These are phyloP conservation scores for Penicillium crustosum DNA, from an alignment of 2,329 filamentous ascomycete genomes.

Conservation along the genomic window DNA sequence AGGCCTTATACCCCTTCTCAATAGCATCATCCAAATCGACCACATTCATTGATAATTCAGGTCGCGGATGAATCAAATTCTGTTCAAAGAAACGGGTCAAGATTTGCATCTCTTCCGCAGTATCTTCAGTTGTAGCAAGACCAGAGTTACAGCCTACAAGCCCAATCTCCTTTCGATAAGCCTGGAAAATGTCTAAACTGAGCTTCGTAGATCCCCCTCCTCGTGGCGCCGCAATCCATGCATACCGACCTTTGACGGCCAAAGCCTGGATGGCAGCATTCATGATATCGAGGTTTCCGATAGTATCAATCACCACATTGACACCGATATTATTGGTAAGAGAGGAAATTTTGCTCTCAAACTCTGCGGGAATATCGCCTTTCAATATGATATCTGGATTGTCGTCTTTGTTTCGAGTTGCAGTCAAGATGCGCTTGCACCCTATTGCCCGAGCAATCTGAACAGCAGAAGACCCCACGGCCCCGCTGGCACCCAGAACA, in stretches of 20 bases:
- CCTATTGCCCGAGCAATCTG: conserved; percentile 27
- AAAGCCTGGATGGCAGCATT: conserved; percentile 25
- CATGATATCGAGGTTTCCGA: conserved; percentile 30
- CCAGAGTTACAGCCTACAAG: conserved; percentile 23
- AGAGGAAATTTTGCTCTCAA: not conserved
- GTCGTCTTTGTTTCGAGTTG: conserved; percentile 17
- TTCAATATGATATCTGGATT: conserved; percentile 22
- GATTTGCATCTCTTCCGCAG: conserved; percentile 12
- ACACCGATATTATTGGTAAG: conserved; percentile 18
- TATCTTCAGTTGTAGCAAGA: conserved; percentile 11
- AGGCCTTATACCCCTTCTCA: not conserved
- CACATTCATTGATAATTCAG: conserved; percentile 8
- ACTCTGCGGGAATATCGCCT: not conserved
- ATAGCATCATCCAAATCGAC: conserved; percentile 15
- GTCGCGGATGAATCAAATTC: conserved; percentile 10
- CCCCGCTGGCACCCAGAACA: conserved; percentile 30
- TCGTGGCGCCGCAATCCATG: conserved; percentile 28
- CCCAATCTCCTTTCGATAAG: conserved; percentile 22
- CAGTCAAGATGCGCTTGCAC: conserved; percentile 27
- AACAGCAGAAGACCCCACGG: conserved; percentile 29
- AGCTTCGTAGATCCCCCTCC: conserved; percentile 12
- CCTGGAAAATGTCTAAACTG: conserved; percentile 20
- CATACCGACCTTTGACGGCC: conserved; percentile 25
- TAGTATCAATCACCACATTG: conserved; percentile 29
- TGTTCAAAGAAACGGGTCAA: conserved; percentile 16